These are phyloP conservation scores for Clavispora phyllophila DNA, from an alignment of 805 yeast species.

Conservation along the genomic window DNA sequence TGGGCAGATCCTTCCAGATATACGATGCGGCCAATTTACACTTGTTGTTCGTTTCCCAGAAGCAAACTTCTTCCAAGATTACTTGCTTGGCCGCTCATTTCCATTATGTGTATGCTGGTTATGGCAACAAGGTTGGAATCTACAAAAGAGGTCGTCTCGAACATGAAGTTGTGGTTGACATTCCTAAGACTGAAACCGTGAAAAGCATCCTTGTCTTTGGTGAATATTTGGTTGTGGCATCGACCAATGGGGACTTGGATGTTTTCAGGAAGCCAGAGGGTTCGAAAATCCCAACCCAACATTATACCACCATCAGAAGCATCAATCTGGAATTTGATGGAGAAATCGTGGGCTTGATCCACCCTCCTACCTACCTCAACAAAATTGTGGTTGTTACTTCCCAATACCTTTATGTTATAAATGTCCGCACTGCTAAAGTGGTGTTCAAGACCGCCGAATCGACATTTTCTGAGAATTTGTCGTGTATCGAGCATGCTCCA, in stretches of 20 bases:
- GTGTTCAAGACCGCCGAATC: constrained; percentile 48
- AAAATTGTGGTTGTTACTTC: constrained; percentile 82
- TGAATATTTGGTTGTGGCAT: constrained; percentile 60
- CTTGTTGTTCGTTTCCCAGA: constrained; percentile 77
- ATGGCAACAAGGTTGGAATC: constrained; percentile 66
- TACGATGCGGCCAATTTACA: constrained; percentile 87
- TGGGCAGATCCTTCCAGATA: constrained; percentile 86
- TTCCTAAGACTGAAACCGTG: constrained; percentile 28
- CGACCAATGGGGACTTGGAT: constrained; percentile 37
- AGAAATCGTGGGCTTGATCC: constrained; percentile 61
- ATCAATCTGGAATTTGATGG: constrained; percentile 60
- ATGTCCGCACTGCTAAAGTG: constrained; percentile 72
- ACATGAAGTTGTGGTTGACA: constrained; percentile 13
- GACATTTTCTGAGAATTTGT: constrained; percentile 50
- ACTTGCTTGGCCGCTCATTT: constrained; percentile 71
- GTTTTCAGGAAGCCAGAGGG: constrained; percentile 49
- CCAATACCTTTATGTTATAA: constrained; percentile 54
- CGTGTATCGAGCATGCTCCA: constrained; percentile 79
- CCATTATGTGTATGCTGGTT: constrained; percentile 78
- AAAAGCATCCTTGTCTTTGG: constrained; percentile 65
- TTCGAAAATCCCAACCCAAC: constrained; percentile 51
- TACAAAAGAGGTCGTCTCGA: constrained; percentile 77
- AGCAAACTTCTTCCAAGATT: constrained; percentile 67
- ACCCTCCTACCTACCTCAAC: constrained; percentile 89
- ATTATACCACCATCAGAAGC: constrained; percentile 58